Evolutionary conservation across 176 grass and related monocot species (phyloP), one percentile per base, ranked within the genome.

Genomic region (Tillandsia fasciculata): DNA sequence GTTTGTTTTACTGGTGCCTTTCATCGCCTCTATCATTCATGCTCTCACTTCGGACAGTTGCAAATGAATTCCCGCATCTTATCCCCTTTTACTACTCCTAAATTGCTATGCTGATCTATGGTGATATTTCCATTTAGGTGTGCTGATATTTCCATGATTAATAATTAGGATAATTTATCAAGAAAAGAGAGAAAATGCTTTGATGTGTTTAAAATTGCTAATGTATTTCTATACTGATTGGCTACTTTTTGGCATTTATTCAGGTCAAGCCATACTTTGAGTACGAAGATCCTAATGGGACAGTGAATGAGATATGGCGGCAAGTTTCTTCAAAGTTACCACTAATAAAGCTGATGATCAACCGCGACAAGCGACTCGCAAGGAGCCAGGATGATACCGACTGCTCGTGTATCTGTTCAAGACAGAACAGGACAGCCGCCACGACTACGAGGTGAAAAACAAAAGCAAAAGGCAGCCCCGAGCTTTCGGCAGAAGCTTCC

Each of bases 251-350:
- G 14, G 20, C 2, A 13, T 47, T 15, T 73, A 11, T 83, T 69
- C 79, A 97, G 93, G 82, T 97, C 51, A 92, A 82, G 76, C 76
- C 26, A 63, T 97, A 83, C 78, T 97, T 97, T 82, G 79, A 90
- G 29, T 97, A 97, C 67, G 93, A 92, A 68, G 78, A 79, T 67
- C 89, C 68, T 1, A 90, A 90, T 72, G 93, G 89, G 72, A 83
- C 93, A 65, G 88, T 92, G 69, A 79, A 79, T 83, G 81, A 97
- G 84, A 85, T 92, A 81, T 97, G 93, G 93, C 83, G 86, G 49
- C 86, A 92, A 87, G 89, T 97, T 74, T 97, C 93, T 12, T 73
- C 77, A 12, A 92, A 97, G 68, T 74, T 77, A 10, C 89, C 89
- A 17, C 64, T 92, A 33, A 87, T 97, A 51, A 97, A 87, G 52